Percentiles rank a stretch among this genome's conserved stretches.
Conservation (phyloP, 345 rosid genomes). For the Syzygium grande region DNA sequence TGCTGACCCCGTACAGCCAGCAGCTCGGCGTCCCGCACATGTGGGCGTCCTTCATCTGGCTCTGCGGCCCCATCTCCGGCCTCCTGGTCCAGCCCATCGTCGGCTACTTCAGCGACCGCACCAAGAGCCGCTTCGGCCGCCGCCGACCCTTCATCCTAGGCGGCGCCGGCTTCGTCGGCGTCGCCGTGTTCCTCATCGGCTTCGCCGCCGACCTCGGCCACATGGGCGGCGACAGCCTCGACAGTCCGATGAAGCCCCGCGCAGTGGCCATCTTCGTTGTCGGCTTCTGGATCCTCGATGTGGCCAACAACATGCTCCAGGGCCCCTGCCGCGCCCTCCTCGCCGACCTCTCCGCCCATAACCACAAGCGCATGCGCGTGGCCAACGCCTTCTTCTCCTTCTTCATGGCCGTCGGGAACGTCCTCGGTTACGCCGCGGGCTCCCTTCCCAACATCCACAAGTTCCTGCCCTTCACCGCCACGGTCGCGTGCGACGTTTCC, state of each 20-base stretch:
- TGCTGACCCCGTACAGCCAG: conserved; percentile 37
- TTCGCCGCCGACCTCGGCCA: conserved; percentile 41
- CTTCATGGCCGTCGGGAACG: conserved; percentile 49
- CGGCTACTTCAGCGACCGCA: conserved; percentile 36
- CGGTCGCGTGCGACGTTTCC: conserved; percentile 32
- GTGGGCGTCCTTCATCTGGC: conserved; percentile 40
- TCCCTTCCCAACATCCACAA: conserved; percentile 13
- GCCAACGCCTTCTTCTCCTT: conserved; percentile 32
- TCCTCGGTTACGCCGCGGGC: conserved; percentile 35
- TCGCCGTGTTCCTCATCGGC: conserved; percentile 35
- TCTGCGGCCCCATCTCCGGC: conserved; percentile 43
- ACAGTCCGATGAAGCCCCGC: conserved; percentile 10
- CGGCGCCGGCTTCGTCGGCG: conserved; percentile 22
- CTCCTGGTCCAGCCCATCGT: conserved; percentile 40
- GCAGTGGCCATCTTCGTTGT: conserved; percentile 33
- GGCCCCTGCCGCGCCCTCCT: conserved; percentile 36
- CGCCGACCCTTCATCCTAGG: conserved; percentile 35
- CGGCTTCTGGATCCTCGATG: conserved; percentile 46
- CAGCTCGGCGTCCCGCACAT: conserved; percentile 33
- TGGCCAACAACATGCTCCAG: conserved; percentile 49
- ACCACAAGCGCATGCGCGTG: conserved; percentile 21
- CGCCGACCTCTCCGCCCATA: conserved; percentile 29
- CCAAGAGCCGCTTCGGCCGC: conserved; percentile 29
- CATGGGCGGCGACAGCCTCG: conserved; percentile 16
- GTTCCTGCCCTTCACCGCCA: conserved; percentile 27